Conservation (phyloP, 495 filamentous ascomycete genomes). For the Astrothelium macrocarpum region DNA sequence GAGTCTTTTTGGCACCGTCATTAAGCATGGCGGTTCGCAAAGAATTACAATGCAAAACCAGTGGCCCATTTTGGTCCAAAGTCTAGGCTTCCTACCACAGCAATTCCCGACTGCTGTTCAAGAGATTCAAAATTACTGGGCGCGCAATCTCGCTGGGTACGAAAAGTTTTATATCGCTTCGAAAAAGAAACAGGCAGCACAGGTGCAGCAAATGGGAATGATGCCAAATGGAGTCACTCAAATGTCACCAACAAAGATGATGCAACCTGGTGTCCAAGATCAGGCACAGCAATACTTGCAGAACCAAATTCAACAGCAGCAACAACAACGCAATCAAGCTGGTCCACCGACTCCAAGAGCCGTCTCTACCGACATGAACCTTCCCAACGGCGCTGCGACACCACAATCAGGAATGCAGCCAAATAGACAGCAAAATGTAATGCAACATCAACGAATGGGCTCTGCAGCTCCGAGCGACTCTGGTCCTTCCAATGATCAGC, state of each 20-base stretch:
- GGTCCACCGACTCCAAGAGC: conserved; percentile 18
- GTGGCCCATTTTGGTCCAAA: conserved; percentile 63
- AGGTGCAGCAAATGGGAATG: conserved; percentile 35
- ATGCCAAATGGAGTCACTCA: conserved; percentile 28
- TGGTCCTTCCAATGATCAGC: background rate
- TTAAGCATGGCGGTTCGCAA: conserved; percentile 69
- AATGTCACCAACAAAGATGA: conserved; percentile 39
- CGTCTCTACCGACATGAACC: conserved; percentile 24
- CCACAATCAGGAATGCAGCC: conserved; percentile 13
- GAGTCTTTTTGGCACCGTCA: conserved; percentile 64
- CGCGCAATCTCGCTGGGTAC: conserved; percentile 60
- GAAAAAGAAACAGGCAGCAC: conserved; percentile 34
- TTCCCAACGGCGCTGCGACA: conserved; percentile 20
- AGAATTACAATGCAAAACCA: conserved; percentile 54
- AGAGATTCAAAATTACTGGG: conserved; percentile 63
- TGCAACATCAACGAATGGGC: conserved; percentile 10
- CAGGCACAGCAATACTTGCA: conserved; percentile 34
- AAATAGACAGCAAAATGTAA: conserved; percentile 12
- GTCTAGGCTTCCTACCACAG: conserved; percentile 54
- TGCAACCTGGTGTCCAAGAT: conserved; percentile 33
- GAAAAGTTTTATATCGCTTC: conserved; percentile 48
- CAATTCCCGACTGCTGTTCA: conserved; percentile 55
- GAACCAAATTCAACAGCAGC: conserved; percentile 34
- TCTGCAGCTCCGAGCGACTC: conserved; percentile 6
- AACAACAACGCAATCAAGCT: conserved; percentile 31